Percentiles rank a stretch among this genome's conserved stretches.
phyloP scores from a whole-genome alignment of 805 yeast genomes.

The Diddensiella santjacobensis region DNA sequence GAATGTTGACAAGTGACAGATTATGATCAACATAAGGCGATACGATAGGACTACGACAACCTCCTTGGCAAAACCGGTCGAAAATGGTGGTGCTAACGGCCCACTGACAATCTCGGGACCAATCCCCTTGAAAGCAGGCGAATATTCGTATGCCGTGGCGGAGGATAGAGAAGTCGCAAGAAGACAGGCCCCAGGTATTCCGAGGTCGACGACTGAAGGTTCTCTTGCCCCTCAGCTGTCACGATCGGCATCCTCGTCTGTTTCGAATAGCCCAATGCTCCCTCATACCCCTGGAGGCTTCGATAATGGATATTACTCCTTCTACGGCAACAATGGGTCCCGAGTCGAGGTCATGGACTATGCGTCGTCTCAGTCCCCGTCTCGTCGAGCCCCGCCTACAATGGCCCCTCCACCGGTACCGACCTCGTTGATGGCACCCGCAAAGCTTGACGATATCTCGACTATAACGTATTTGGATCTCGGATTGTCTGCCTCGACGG shows the following conservation, averaged over 20 bases:
- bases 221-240: neutral
- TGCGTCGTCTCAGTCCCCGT: neutral
- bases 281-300: neutral
- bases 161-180: neutral
- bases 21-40: neutral
- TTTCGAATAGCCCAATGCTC: neutral
- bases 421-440: slow-evolving; percentile 1
- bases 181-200: neutral
- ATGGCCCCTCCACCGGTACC: slow-evolving; percentile 6
- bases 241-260: neutral
- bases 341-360: neutral
- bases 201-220: neutral
- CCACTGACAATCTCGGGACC: neutral
- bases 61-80: neutral
- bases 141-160: neutral
- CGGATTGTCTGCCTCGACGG: slow-evolving; percentile 14
- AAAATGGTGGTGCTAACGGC: neutral
- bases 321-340: neutral
- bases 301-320: neutral
- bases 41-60: neutral
- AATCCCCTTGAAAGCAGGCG: neutral
- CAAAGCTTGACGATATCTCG: slow-evolving; percentile 9
- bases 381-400: slow-evolving; percentile 3
- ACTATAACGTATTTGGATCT: slow-evolving; percentile 25
- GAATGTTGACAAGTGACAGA: neutral